phyloP scores from a whole-genome alignment of 768 basidiomycete genomes.

The Xerocomellus chrysenteron region DNA sequence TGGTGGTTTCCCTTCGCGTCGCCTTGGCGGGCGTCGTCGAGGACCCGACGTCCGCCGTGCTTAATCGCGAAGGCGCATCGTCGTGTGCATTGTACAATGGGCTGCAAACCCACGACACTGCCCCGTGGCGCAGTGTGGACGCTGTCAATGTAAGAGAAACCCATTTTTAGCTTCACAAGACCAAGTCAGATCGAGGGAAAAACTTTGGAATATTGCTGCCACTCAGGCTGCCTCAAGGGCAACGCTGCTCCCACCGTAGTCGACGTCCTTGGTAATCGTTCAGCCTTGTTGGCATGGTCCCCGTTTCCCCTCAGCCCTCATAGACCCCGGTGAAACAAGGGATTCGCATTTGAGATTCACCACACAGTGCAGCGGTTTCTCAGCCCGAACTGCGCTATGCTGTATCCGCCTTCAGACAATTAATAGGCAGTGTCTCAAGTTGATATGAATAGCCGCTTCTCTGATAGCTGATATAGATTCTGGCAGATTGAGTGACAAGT shows the following conservation, averaged over 20 bases:
- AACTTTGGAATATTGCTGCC: not conserved
- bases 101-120: not conserved
- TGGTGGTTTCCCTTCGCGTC: not conserved
- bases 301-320: constrained; percentile 20
- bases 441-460: constrained; percentile 4
- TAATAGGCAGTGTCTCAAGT: constrained; percentile 12
- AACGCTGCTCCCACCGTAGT: not conserved
- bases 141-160: not conserved
- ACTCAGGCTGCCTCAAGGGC: not conserved
- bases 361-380: not conserved
- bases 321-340: constrained; percentile 1
- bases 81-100: not conserved
- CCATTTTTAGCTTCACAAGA: constrained; percentile 12
- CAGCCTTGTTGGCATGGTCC: constrained; percentile 21
- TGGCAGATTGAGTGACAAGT: not conserved
- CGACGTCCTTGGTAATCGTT: constrained; percentile 12
- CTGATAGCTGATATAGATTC: constrained; percentile 3
- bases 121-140: not conserved
- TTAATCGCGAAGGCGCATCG: not conserved
- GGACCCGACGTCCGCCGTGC: not conserved
- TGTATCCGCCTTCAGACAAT: not conserved
- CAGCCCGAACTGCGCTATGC: constrained; percentile 1
- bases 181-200: not conserved
- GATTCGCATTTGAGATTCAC: constrained; percentile 23
- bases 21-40: constrained; percentile 1